Percentiles rank a stretch among this genome's conserved stretches.
phyloP scores from a whole-genome alignment of 495 filamentous ascomycete genomes.

The Pseudomonodictys pantanalensis region DNA sequence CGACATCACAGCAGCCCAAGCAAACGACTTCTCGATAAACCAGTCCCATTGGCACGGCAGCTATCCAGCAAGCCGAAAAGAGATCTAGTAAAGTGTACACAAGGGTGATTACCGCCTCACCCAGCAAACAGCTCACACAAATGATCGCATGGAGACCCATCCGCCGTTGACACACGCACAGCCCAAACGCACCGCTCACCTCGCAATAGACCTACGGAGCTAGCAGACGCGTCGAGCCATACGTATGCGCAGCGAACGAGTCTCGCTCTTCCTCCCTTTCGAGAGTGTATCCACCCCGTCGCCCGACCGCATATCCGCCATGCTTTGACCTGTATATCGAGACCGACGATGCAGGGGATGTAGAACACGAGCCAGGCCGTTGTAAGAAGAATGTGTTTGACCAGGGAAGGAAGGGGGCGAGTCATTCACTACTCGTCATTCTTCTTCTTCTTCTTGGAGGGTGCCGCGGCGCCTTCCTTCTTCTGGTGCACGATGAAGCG shows the following conservation, averaged over 20 bases:
- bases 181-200: constrained; percentile 16
- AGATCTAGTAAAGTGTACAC: constrained; percentile 23
- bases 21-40: constrained; percentile 12
- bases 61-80: constrained; percentile 17
- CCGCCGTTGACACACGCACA: constrained; percentile 1
- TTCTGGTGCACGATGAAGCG: constrained; percentile 80
- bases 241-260: constrained; percentile 6
- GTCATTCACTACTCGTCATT: constrained; percentile 34
- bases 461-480: constrained; percentile 56
- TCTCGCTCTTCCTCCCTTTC: constrained; percentile 23
- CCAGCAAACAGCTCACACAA: constrained; percentile 8
- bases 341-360: constrained; percentile 20
- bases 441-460: constrained; percentile 58
- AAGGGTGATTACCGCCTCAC: constrained; percentile 9
- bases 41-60: constrained; percentile 16
- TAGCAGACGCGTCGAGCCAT: constrained; percentile 3
- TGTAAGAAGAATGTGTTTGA: constrained; percentile 19
- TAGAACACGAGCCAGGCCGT: constrained; percentile 8
- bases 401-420: constrained; percentile 29
- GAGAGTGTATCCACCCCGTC: constrained; percentile 15
- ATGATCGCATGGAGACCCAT: not conserved
- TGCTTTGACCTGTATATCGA: too few species aligned
- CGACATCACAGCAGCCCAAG: constrained; percentile 11
- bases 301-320: constrained; percentile 18
- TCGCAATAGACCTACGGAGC: constrained; percentile 3